These are phyloP conservation scores for Trichoderma brevicompactum DNA, from an alignment of 2,329 filamentous ascomycete genomes.

Conservation along the genomic window DNA sequence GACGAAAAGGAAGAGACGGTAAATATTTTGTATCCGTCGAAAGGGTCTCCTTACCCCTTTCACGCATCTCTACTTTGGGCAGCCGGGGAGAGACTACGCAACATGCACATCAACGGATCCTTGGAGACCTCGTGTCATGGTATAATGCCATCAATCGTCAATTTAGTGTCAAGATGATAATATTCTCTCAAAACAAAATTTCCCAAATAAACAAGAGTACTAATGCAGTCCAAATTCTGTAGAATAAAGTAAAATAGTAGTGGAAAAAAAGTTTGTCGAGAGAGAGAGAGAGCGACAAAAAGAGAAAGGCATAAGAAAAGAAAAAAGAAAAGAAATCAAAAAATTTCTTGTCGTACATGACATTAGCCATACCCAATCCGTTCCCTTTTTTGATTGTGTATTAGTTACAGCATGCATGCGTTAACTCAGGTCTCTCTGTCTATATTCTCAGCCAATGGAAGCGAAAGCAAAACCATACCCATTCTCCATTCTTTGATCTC, in stretches of 20 bases:
- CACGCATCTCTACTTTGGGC: not conserved
- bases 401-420: constrained; percentile 45
- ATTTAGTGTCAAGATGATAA: not conserved
- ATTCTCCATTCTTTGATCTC: constrained; percentile 30
- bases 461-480: constrained; percentile 36
- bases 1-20: not conserved
- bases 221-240: constrained; percentile 11
- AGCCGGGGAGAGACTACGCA: not conserved
- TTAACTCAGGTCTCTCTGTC: constrained; percentile 40
- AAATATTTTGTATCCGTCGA: no score
- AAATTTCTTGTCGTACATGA: constrained; percentile 43
- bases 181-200: not conserved
- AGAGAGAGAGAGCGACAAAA: not conserved
- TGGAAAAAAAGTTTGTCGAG: constrained; percentile 30
- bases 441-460: constrained; percentile 43
- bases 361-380: constrained; percentile 42
- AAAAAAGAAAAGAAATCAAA: constrained; percentile 30
- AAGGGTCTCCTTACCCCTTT: not conserved
- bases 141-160: not conserved
- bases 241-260: constrained; percentile 1
- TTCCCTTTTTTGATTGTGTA: constrained; percentile 43
- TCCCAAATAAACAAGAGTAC: not conserved
- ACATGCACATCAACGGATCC: not conserved
- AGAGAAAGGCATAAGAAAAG: not conserved
- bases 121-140: not conserved